A percentile compares a stretch with the other conserved stretches of the same genome.
Conservation (phyloP, 306 rosid species). For the Malus asiatica region DNA sequence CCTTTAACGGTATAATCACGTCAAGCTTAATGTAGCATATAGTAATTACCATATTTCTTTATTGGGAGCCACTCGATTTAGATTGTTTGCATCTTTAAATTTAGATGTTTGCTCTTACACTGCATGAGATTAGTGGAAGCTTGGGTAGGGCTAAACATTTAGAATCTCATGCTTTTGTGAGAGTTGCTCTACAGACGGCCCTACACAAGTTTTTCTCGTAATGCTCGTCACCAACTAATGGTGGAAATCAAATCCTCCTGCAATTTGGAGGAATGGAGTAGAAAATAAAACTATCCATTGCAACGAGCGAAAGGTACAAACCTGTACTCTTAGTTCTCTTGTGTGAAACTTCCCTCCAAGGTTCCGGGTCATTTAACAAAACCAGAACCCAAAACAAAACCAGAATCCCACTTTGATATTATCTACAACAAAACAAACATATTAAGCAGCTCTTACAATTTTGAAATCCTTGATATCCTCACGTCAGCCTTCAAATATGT, state of each 20-base stretch:
- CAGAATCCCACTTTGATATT: neutral
- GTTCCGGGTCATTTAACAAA: neutral
- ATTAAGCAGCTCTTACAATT: neutral
- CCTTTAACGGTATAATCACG: neutral
- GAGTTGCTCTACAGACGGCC: neutral
- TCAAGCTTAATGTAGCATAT: no score
- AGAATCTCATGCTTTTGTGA: neutral
- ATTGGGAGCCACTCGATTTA: neutral
- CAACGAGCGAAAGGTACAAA: no score
- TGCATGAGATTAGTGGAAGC: neutral
- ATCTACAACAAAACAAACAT: neutral
- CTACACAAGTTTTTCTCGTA: neutral
- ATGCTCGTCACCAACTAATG: neutral
- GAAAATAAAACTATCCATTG: no score
- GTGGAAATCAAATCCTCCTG: neutral
- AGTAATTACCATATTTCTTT: neutral
- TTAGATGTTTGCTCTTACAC: no score
- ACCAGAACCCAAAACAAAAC: neutral
- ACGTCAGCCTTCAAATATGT: conserved; percentile 1
- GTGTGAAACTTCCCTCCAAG: neutral
- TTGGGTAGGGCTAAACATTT: neutral
- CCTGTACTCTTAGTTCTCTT: no score
- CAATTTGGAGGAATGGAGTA: no score
- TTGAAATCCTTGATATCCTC: conserved; percentile 6
- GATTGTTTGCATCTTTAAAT: neutral